Conservation (phyloP, 768 basidiomycete species). For the Tremella yokohamensis region DNA sequence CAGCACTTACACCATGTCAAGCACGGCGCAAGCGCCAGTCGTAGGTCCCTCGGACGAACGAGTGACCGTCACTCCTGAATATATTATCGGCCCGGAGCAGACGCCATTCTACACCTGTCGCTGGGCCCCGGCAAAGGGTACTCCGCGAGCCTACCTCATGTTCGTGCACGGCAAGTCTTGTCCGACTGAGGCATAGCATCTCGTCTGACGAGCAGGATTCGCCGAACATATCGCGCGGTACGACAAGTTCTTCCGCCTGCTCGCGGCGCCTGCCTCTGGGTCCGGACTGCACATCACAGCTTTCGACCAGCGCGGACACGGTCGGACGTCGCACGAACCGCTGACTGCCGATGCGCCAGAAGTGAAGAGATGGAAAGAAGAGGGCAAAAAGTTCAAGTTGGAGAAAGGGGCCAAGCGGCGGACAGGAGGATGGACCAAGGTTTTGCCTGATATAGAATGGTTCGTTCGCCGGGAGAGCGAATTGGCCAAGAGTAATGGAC, state of each 20-base stretch:
- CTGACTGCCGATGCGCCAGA: slow-evolving; percentile 18
- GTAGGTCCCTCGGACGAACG: too few relatives aligned
- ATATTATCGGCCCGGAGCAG: slow-evolving; percentile 41
- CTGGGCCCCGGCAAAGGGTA: slow-evolving; percentile 30
- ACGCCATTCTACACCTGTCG: slow-evolving; percentile 38
- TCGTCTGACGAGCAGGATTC: slow-evolving; percentile 28
- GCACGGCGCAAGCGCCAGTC: too few relatives aligned
- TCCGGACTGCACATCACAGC: slow-evolving; percentile 35
- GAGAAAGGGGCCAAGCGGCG: slow-evolving; percentile 32
- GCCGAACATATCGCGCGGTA: slow-evolving; percentile 42
- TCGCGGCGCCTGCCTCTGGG: slow-evolving; percentile 27
- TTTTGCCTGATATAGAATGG: slow-evolving; percentile 42
- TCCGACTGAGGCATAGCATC: background rate
- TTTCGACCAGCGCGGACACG: slow-evolving; percentile 44
- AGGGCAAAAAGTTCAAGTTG: slow-evolving; percentile 34
- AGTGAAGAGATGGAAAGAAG: slow-evolving; percentile 31
- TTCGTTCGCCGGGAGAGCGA: slow-evolving; percentile 34
- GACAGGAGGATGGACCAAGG: slow-evolving; percentile 45
- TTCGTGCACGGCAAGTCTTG: slow-evolving; percentile 37
- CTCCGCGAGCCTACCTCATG: slow-evolving; percentile 35
- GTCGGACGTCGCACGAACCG: slow-evolving; percentile 31
- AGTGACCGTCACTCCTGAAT: slow-evolving; percentile 30
- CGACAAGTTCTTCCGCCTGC: slow-evolving; percentile 33
- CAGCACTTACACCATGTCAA: too few relatives aligned
- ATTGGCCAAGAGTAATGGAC: slow-evolving; percentile 20